These are phyloP conservation scores for Beta lomatogona DNA, from an alignment of 179 eudicot genomes.

Conservation along the genomic window DNA sequence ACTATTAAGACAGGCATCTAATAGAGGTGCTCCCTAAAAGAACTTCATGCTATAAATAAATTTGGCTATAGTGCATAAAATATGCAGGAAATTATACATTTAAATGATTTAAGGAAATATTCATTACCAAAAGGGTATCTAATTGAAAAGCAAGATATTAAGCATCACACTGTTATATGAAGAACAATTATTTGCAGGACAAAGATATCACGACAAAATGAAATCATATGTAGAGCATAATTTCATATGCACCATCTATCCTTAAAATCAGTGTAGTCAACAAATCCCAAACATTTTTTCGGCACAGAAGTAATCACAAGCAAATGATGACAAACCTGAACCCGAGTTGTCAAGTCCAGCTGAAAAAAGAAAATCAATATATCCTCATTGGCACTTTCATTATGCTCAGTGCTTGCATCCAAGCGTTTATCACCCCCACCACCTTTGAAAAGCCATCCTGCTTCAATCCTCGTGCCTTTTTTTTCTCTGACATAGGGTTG, in stretches of 20 bases:
- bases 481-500: conserved; percentile 33
- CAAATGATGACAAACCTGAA: conserved; percentile 55
- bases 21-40: not conserved
- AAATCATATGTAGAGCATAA: not conserved
- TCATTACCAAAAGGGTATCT: not conserved
- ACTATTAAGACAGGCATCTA: not conserved
- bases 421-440: conserved; percentile 59
- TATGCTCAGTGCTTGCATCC: conserved; percentile 75
- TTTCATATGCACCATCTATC: not conserved
- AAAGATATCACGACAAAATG: not conserved
- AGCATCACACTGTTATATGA: not conserved
- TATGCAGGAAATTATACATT: not conserved
- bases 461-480: conserved; percentile 51
- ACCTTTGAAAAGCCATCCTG: conserved; percentile 81
- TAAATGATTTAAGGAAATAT: not conserved
- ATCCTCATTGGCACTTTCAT: conserved; percentile 90
- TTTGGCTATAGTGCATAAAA: too few relatives aligned
- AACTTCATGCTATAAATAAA: not conserved
- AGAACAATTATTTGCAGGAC: not conserved
- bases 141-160: not conserved
- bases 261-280: not conserved
- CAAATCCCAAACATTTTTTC: not conserved
- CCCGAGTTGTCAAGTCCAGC: conserved; percentile 85
- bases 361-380: conserved; percentile 90
- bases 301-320: not conserved